These are phyloP conservation scores for Wickerhamiella azymoides DNA, from an alignment of 805 yeast species.

Conservation along the genomic window DNA sequence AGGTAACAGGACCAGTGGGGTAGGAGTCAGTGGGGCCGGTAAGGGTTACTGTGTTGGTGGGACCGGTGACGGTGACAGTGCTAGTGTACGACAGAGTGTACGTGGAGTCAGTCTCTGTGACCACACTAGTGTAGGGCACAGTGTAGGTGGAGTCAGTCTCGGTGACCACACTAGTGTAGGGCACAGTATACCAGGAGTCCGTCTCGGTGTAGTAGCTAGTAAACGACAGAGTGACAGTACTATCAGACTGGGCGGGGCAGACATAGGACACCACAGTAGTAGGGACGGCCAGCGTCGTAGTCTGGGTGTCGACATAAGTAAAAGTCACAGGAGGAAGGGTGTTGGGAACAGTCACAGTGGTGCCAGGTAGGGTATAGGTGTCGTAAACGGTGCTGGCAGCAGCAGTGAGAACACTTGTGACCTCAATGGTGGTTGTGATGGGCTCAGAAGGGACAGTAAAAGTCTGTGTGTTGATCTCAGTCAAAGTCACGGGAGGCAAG, in stretches of 20 bases:
- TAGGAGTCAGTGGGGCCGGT: background rate
- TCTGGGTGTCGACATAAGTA: conserved; percentile 1
- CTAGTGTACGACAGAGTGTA: background rate
- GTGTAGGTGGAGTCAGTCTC: conserved; percentile 3
- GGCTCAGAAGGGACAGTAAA: conserved; percentile 1
- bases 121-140: background rate
- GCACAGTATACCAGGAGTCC: background rate
- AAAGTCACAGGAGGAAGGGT: conserved; percentile 5
- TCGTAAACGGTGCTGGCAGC: background rate
- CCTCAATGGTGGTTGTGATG: background rate
- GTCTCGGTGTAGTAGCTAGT: background rate
- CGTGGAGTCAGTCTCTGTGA: background rate
- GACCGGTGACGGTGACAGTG: background rate
- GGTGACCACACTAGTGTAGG: background rate
- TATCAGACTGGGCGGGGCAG: background rate
- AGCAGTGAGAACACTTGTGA: background rate
- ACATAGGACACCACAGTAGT: background rate
- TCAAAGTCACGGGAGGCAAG: background rate
- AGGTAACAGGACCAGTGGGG: too few species aligned
- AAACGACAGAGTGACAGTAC: background rate
- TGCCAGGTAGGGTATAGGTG: conserved; percentile 1
- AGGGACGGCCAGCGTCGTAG: conserved; percentile 2
- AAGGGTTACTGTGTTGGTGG: background rate
- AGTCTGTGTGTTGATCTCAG: background rate
- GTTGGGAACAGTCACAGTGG: background rate